Evolutionary conservation across 192 early-diverging fungal species (phyloP).

Genomic region (Umbelopsis vinacea): DNA sequence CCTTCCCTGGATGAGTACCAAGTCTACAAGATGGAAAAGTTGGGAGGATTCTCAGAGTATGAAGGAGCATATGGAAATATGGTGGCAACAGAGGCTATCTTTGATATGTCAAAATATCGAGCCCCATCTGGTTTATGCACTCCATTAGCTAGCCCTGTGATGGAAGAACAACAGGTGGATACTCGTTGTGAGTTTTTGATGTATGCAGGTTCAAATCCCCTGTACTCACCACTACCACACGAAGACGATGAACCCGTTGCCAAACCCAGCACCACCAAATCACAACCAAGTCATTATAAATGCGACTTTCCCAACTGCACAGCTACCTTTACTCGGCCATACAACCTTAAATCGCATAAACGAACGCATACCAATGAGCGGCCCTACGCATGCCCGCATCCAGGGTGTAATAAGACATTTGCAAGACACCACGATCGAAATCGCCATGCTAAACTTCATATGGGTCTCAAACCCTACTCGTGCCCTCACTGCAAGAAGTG

Average conservation of each 20-base stretch:
- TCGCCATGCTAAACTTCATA: conserved; percentile 78
- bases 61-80: neutral
- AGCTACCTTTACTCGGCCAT: conserved; percentile 64
- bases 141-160: neutral
- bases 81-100: neutral
- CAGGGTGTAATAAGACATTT: conserved; percentile 74
- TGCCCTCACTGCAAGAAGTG: conserved; percentile 69
- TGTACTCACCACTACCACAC: no score
- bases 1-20: neutral
- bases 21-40: neutral
- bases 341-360: conserved; percentile 78
- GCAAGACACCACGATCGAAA: conserved; percentile 87
- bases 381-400: conserved; percentile 66
- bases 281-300: conserved; percentile 2
- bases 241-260: neutral
- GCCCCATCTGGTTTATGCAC: neutral
- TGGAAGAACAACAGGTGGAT: neutral
- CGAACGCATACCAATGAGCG: conserved; percentile 75
- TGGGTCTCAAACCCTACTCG: conserved; percentile 71
- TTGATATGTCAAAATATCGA: neutral
- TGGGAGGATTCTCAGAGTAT: neutral
- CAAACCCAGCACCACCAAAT: neutral
- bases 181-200: conserved; percentile 14
- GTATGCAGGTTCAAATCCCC: neutral
- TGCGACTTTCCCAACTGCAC: conserved; percentile 14